A percentile compares a stretch with the other conserved stretches of the same genome.
phyloP scores from a whole-genome alignment of 306 rosid genomes.

The Acacia acuminata region DNA sequence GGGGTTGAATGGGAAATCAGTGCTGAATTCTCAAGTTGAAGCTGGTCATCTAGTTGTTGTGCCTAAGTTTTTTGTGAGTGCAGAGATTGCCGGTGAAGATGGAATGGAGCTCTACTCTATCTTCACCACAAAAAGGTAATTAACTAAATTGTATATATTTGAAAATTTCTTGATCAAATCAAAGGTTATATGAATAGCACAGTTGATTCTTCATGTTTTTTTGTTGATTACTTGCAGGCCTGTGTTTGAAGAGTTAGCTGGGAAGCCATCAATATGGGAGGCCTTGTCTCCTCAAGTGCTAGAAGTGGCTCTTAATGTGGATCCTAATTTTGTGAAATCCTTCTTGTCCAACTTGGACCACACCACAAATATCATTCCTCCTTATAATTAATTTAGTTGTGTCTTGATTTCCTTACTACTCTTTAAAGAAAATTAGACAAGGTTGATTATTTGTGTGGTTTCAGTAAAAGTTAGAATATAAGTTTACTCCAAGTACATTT shows the following conservation, averaged over 20 bases:
- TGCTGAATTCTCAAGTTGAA: conserved; percentile 38
- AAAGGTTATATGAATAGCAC: not conserved
- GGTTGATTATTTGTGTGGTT: not conserved
- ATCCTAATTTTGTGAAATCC: conserved; percentile 28
- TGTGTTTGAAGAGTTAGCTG: conserved; percentile 35
- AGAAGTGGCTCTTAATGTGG: conserved; percentile 37
- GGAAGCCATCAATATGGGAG: conserved; percentile 33
- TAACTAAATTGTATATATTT: too few relatives aligned
- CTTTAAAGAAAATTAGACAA: too few relatives aligned
- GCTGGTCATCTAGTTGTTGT: conserved; percentile 45
- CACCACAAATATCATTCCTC: not conserved
- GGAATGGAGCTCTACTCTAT: conserved; percentile 46
- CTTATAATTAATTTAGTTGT: not conserved
- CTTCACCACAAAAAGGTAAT: conserved; percentile 14
- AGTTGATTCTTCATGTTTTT: not conserved
- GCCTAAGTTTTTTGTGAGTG: conserved; percentile 40
- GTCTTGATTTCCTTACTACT: not conserved
- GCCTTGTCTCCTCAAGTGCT: conserved; percentile 44
- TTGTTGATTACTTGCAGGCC: conserved; percentile 34
- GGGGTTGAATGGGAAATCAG: conserved; percentile 31
- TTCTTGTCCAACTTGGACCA: conserved; percentile 33
- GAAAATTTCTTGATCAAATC: too few relatives aligned
- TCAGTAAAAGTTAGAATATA: too few relatives aligned
- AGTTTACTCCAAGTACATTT: not conserved
- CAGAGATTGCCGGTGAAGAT: conserved; percentile 35